Evolutionary conservation across 2,329 filamentous ascomycete species (phyloP).

Genomic region (Alternaria viburni): DNA sequence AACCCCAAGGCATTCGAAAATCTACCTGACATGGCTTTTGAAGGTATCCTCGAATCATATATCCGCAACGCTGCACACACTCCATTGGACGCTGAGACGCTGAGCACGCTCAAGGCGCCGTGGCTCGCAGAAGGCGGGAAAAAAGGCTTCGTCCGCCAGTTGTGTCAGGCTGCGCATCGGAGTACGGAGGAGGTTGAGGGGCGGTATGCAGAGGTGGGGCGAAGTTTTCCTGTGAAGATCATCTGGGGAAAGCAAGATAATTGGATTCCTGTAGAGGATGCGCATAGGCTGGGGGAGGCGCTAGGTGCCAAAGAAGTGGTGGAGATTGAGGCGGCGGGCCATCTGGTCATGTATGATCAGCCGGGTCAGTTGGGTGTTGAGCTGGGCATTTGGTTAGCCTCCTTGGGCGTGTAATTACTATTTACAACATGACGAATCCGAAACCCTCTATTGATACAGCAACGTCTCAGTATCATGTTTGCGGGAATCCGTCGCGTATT

Average conservation of each 20-base stretch:
- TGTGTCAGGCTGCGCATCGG: constrained; percentile 27
- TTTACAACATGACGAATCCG: neutral
- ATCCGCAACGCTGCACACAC: constrained; percentile 24
- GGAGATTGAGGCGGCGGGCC: constrained; percentile 19
- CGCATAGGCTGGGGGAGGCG: constrained; percentile 18
- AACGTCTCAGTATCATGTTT: neutral
- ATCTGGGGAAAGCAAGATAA: constrained; percentile 27
- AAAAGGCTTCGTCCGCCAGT: constrained; percentile 23
- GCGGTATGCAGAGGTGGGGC: constrained; percentile 21
- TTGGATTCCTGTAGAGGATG: constrained; percentile 22
- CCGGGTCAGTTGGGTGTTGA: constrained; percentile 20
- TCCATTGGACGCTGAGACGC: constrained; percentile 2
- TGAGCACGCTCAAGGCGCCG: constrained; percentile 20
- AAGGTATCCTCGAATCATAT: constrained; percentile 27
- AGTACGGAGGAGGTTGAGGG: constrained; percentile 22
- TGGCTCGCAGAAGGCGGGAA: constrained; percentile 24
- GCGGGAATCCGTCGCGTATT: neutral
- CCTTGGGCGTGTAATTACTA: neutral
- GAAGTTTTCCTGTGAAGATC: constrained; percentile 20
- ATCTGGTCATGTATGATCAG: constrained; percentile 28
- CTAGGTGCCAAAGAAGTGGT: constrained; percentile 19
- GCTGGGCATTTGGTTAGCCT: constrained; percentile 20
- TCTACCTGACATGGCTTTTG: constrained; percentile 22
- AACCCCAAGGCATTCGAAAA: constrained; percentile 16
- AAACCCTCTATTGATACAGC: neutral